Evolutionary conservation across 2,329 filamentous ascomycete genomes (phyloP).

Genomic region (Remersonia thermophila): DNA sequence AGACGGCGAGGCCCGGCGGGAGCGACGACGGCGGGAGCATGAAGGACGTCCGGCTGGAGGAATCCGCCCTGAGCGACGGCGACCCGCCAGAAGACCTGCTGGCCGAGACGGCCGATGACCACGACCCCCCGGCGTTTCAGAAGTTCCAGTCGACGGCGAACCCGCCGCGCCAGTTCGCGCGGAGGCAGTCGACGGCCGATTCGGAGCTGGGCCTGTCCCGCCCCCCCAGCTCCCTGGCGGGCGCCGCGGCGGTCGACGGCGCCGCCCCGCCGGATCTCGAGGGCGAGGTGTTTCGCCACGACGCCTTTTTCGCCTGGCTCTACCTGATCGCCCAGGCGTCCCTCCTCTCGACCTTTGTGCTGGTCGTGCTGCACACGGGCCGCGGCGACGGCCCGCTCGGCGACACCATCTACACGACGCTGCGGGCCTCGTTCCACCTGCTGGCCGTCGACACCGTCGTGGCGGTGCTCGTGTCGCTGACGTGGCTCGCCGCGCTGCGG

Average conservation of each 20-base stretch:
- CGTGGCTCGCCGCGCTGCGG: slow-evolving; percentile 81
- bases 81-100: slow-evolving; percentile 50
- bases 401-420: slow-evolving; percentile 85
- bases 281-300: slow-evolving; percentile 65
- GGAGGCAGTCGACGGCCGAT: slow-evolving; percentile 32
- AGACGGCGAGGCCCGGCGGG: slow-evolving; percentile 19
- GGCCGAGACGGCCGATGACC: slow-evolving; percentile 38
- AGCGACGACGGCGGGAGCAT: slow-evolving; percentile 44
- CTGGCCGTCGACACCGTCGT: slow-evolving; percentile 84
- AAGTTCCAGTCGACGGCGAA: slow-evolving; percentile 36
- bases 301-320: slow-evolving; percentile 82
- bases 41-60: slow-evolving; percentile 79
- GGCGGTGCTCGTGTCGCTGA: slow-evolving; percentile 72
- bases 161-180: slow-evolving; percentile 25
- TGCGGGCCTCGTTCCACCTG: slow-evolving; percentile 78
- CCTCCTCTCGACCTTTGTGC: slow-evolving; percentile 75
- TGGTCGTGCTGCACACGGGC: slow-evolving; percentile 78
- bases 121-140: slow-evolving; percentile 50
- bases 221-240: slow-evolving; percentile 28
- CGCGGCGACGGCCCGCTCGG: slow-evolving; percentile 60
- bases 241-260: slow-evolving; percentile 24
- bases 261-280: slow-evolving; percentile 32
- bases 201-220: slow-evolving; percentile 34
- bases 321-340: slow-evolving; percentile 76
- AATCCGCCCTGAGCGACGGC: slow-evolving; percentile 49